phyloP scores from a whole-genome alignment of 1,284 basidiomycete genomes.

The Apiotrichum veenhuisii region DNA sequence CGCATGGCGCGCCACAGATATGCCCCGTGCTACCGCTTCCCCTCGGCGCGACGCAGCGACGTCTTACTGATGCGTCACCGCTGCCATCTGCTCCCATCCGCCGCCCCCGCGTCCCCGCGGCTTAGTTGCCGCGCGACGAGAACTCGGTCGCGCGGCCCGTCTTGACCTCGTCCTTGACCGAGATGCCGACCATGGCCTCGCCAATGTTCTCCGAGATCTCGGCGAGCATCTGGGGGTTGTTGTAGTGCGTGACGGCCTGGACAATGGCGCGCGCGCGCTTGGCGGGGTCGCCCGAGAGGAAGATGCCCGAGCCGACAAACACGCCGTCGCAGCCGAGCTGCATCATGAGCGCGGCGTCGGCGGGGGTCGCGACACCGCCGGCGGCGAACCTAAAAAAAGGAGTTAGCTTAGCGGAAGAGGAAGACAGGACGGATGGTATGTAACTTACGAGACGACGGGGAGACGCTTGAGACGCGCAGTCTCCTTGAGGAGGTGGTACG shows the following conservation, averaged over 20 bases:
- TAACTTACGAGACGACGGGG: constrained; percentile 67
- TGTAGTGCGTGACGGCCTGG: constrained; percentile 94
- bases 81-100: no score
- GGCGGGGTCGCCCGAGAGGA: constrained; percentile 77
- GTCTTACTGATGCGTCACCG: no score
- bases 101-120: not conserved
- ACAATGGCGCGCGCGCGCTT: constrained; percentile 96
- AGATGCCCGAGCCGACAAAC: constrained; percentile 92
- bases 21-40: no score
- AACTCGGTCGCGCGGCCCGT: constrained; percentile 47
- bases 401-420: no score
- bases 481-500: constrained; percentile 97
- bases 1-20: no score
- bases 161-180: constrained; percentile 23
- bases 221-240: constrained; percentile 68
- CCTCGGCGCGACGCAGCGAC: no score
- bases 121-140: constrained; percentile 18
- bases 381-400: constrained; percentile 83
- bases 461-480: constrained; percentile 87
- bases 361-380: constrained; percentile 93
- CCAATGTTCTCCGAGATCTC: constrained; percentile 86
- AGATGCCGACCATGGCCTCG: constrained; percentile 84
- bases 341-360: constrained; percentile 98
- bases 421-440: no score
- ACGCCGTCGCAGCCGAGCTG: constrained; percentile 97